A percentile compares a stretch with the other conserved stretches of the same genome.
These are phyloP conservation scores for Dissoconium aciculare DNA, from an alignment of 2,329 filamentous ascomycete species.

Conservation along the genomic window DNA sequence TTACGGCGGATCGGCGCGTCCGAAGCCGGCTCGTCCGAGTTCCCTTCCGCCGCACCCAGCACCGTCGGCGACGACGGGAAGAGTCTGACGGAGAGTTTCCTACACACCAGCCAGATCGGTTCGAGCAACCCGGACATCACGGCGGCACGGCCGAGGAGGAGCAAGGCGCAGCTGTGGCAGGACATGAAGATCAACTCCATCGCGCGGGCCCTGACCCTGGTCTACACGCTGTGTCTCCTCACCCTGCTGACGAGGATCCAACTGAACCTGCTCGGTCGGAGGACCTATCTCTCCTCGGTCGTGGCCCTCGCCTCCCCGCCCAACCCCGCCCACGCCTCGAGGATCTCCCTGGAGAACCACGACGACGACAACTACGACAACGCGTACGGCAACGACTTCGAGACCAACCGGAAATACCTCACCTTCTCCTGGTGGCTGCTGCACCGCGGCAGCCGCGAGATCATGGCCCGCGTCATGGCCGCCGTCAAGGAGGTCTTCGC, in stretches of 20 bases:
- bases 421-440: conserved; percentile 98
- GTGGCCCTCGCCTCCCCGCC: conserved; percentile 70
- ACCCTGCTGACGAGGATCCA: conserved; percentile 89
- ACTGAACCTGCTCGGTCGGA: conserved; percentile 85
- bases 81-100: conserved; percentile 63
- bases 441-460: conserved; percentile 72
- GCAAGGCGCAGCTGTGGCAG: conserved; percentile 90
- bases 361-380: conserved; percentile 77
- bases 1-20: conserved; percentile 34
- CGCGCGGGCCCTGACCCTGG: conserved; percentile 74
- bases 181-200: conserved; percentile 93
- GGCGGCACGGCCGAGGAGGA: conserved; percentile 49
- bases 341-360: conserved; percentile 82
- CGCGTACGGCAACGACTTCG: conserved; percentile 80
- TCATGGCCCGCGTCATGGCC: conserved; percentile 67
- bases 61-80: conserved; percentile 69
- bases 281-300: conserved; percentile 91
- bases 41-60: conserved; percentile 46
- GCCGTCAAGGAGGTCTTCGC: conserved; percentile 84
- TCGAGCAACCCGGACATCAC: conserved; percentile 34
- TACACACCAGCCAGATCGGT: conserved; percentile 65
- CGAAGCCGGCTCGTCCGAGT: conserved; percentile 43
- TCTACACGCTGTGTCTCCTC: conserved; percentile 81
- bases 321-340: conserved; percentile 46
- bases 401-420: conserved; percentile 86